These are phyloP conservation scores for Smallanthus sonchifolius DNA, from an alignment of 129 eudicot species.

Conservation along the genomic window DNA sequence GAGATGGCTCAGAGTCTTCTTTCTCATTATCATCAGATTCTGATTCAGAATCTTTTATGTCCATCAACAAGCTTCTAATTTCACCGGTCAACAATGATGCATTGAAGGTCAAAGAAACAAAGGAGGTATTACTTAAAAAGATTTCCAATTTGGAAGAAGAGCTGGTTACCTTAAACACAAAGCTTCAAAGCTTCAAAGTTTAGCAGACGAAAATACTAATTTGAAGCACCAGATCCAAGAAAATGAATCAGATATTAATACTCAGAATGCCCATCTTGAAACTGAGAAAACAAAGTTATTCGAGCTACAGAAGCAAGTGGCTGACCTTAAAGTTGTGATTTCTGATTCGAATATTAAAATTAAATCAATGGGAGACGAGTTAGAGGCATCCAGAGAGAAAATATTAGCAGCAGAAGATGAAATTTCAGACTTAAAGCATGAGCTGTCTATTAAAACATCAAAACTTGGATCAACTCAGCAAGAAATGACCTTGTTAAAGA, in stretches of 20 bases:
- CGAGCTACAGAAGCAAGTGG: conserved; percentile 47
- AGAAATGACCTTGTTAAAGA: conserved; percentile 27
- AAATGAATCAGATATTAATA: conserved; percentile 21
- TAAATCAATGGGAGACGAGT: conserved; percentile 32
- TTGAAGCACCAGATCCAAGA: conserved; percentile 43
- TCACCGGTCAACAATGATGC: conserved; percentile 30
- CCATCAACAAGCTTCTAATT: conserved; percentile 32
- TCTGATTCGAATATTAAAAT: conserved; percentile 24
- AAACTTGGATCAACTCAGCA: conserved; percentile 32
- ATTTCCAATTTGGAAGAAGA: conserved; percentile 40
- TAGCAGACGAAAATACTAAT: conserved; percentile 50
- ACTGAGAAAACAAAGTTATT: conserved; percentile 29
- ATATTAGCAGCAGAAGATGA: conserved; percentile 35
- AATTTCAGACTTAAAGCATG: conserved; percentile 23
- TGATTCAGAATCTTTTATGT: conserved; percentile 40
- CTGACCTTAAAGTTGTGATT: conserved; percentile 33
- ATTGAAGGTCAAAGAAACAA: conserved; percentile 22
- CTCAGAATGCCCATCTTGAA: conserved; percentile 33
- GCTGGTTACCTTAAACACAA: conserved; percentile 30
- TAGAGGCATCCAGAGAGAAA: conserved; percentile 34
- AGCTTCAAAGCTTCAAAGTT: conserved; percentile 42
- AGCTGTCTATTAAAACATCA: conserved; percentile 20
- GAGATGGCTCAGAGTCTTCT: conserved; percentile 59
- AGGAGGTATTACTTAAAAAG: background rate
- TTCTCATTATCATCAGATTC: conserved; percentile 61